Percentiles rank a stretch among this genome's conserved stretches.
These are phyloP conservation scores for Ophiocordyceps robertsii DNA, from an alignment of 2,329 filamentous ascomycete genomes.

Conservation along the genomic window DNA sequence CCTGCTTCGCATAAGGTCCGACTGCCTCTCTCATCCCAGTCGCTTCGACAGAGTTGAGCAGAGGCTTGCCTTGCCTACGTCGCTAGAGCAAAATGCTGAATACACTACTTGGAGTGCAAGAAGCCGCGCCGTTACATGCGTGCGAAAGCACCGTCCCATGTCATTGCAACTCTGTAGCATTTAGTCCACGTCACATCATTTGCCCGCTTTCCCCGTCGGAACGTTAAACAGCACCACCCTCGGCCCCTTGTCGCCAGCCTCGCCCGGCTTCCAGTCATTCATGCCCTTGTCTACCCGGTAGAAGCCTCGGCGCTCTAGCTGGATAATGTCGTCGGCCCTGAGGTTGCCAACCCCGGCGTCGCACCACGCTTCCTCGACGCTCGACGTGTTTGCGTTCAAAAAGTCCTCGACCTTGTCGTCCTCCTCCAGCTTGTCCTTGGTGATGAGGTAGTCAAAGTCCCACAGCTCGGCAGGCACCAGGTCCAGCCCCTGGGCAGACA, in stretches of 20 bases:
- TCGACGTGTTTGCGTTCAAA: slow-evolving; percentile 63
- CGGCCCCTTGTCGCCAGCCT: slow-evolving; percentile 33
- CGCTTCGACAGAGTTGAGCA: not conserved
- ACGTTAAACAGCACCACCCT: slow-evolving; percentile 42
- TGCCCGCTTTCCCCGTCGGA: slow-evolving; percentile 31
- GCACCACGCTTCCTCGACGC: slow-evolving; percentile 59
- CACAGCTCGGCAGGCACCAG: slow-evolving; percentile 75
- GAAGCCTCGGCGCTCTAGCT: slow-evolving; percentile 88
- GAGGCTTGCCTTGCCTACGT: not conserved
- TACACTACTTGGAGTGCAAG: no score
- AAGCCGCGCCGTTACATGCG: no score
- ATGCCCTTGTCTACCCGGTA: slow-evolving; percentile 68
- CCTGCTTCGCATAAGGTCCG: not conserved
- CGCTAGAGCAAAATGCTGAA: no score
- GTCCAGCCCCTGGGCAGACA: slow-evolving; percentile 62
- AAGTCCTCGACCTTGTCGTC: slow-evolving; percentile 78
- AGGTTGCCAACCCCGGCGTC: slow-evolving; percentile 69
- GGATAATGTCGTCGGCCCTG: slow-evolving; percentile 82
- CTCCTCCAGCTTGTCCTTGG: slow-evolving; percentile 86
- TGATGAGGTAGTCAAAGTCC: slow-evolving; percentile 91
- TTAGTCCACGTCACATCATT: not conserved
- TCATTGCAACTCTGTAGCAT: no score
- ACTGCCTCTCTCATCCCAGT: not conserved
- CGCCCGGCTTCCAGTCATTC: slow-evolving; percentile 33
- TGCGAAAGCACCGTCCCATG: no score